Evolutionary conservation across 345 rosid species (phyloP).

Genomic region (Aethionema arabicum): DNA sequence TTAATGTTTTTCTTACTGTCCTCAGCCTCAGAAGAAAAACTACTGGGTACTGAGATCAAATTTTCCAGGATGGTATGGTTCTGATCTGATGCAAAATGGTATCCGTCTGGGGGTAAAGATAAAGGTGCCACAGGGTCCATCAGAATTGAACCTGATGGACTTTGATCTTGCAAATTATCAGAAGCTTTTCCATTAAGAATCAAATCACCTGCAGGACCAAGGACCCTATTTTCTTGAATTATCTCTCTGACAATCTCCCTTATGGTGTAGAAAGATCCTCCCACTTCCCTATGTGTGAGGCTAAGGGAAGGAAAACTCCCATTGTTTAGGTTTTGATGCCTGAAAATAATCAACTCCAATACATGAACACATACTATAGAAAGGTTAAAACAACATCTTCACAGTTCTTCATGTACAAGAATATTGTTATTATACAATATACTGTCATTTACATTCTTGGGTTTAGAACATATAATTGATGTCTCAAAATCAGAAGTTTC

Average conservation of each 20-base stretch:
- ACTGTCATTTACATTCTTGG: too few species aligned
- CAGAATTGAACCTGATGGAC: constrained; percentile 59
- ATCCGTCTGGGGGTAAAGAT: constrained; percentile 41
- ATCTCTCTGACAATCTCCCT: constrained; percentile 95
- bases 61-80: constrained; percentile 28
- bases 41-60: constrained; percentile 18
- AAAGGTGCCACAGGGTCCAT: constrained; percentile 46
- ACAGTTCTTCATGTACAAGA: neutral
- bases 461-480: too few species aligned
- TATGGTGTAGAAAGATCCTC: constrained; percentile 91
- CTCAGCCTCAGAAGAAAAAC: constrained; percentile 27
- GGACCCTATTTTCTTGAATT: constrained; percentile 93
- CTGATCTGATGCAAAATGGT: constrained; percentile 36
- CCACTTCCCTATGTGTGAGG: constrained; percentile 92
- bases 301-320: constrained; percentile 79
- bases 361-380: constrained; percentile 11
- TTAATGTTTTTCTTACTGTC: constrained; percentile 37
- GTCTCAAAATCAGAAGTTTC: too few species aligned
- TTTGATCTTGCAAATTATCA: constrained; percentile 45
- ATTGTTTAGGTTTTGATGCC: constrained; percentile 69
- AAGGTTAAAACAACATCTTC: neutral
- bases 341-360: constrained; percentile 36
- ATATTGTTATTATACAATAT: neutral
- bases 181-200: constrained; percentile 38
- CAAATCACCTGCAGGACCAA: constrained; percentile 68